Evolutionary conservation across 139 green algal species (phyloP).

Genomic region (Volvox reticuliferus): DNA sequence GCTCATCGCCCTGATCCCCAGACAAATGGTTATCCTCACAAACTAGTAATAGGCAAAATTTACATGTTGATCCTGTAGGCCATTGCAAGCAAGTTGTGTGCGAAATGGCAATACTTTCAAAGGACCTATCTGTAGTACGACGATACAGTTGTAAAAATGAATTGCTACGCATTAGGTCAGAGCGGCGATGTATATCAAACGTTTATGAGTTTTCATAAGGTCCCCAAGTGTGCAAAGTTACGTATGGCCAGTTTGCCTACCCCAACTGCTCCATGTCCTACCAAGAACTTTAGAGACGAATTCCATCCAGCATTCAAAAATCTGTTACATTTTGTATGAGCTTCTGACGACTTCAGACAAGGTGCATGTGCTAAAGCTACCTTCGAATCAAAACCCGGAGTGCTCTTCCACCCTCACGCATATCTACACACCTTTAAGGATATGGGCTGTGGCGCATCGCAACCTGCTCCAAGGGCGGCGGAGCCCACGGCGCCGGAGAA

Average conservation of each 20-base stretch:
- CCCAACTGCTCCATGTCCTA: not conserved
- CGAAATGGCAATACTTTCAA: not conserved
- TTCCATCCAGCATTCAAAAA: not conserved
- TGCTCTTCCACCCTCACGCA: not conserved
- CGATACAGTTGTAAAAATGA: not conserved
- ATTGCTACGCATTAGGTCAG: not conserved
- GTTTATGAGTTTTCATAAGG: not conserved
- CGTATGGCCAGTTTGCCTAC: not conserved
- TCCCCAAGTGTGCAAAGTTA: not conserved
- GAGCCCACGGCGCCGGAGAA: not conserved
- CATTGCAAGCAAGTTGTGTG: not conserved
- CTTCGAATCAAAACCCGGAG: not conserved
- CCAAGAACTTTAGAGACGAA: not conserved
- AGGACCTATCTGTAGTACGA: not conserved
- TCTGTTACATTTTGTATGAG: not conserved
- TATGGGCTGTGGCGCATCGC: conserved; percentile 17
- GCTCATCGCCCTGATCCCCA: not conserved
- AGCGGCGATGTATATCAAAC: not conserved
- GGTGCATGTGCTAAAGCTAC: not conserved
- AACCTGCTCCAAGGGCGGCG: not conserved
- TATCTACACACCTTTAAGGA: not conserved
- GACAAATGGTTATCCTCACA: not conserved
- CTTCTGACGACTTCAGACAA: not conserved
- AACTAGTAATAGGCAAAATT: not conserved
- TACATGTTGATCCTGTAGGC: not conserved